Percentiles rank a stretch among this genome's conserved stretches.
Conservation (phyloP, 2,329 filamentous ascomycete species). For the Cercospora sp. region DNA sequence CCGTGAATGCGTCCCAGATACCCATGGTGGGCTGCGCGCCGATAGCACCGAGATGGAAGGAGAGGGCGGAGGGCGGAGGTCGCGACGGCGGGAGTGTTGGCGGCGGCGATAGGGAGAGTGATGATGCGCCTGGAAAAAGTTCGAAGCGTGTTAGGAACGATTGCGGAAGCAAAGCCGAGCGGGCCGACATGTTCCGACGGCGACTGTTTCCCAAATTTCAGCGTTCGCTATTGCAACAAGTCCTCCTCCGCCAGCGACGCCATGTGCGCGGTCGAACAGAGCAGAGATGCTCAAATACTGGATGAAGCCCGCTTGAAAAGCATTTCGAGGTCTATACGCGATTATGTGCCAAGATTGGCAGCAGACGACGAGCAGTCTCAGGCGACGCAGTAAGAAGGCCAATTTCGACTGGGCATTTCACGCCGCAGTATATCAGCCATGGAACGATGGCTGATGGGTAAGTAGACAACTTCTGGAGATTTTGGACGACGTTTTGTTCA, state of each 20-base stretch:
- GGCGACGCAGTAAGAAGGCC: conserved; percentile 29
- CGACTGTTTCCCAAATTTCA: neutral
- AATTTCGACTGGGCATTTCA: neutral
- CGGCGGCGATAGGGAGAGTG: conserved; percentile 11
- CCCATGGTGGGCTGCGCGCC: conserved; percentile 46
- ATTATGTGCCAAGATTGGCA: conserved; percentile 16
- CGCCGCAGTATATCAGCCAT: conserved; percentile 7
- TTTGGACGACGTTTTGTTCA: conserved; percentile 28
- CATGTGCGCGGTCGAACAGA: neutral
- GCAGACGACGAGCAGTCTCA: conserved; percentile 12
- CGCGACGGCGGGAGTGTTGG: conserved; percentile 8
- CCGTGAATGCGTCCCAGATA: conserved; percentile 63
- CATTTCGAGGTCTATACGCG: conserved; percentile 26
- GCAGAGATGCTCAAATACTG: conserved; percentile 12
- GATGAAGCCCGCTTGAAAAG: conserved; percentile 20
- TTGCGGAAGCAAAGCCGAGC: conserved; percentile 5
- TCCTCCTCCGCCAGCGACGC: neutral
- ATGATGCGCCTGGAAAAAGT: conserved; percentile 9
- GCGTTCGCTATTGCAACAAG: neutral
- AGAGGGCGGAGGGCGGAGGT: neutral
- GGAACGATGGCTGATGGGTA: conserved; percentile 28
- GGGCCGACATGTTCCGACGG: conserved; percentile 1
- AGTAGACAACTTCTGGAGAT: conserved; percentile 28
- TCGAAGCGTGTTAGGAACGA: conserved; percentile 5
- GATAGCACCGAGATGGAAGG: conserved; percentile 20